These are phyloP conservation scores for Wickerhamiella qilinensis DNA, from an alignment of 805 yeast genomes.

Conservation along the genomic window DNA sequence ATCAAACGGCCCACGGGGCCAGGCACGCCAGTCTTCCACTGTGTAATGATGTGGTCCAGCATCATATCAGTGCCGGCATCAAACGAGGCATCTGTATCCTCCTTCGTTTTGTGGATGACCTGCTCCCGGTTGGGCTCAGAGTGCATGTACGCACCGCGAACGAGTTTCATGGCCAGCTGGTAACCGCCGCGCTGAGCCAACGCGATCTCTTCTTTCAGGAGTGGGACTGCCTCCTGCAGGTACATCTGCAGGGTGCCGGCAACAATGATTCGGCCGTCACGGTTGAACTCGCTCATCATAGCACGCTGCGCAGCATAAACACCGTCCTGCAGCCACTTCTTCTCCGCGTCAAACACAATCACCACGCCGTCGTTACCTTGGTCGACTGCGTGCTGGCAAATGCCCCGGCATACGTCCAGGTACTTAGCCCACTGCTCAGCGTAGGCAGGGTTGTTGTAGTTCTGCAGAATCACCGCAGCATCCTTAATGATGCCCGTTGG, in stretches of 20 bases:
- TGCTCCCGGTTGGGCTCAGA: slow-evolving; percentile 56
- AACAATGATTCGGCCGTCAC: slow-evolving; percentile 39
- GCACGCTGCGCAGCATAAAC: slow-evolving; percentile 81
- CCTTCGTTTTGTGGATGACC: slow-evolving; percentile 61
- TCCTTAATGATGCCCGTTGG: slow-evolving; percentile 77
- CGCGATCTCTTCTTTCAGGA: slow-evolving; percentile 45
- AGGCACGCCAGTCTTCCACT: slow-evolving; percentile 42
- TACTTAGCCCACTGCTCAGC: slow-evolving; percentile 37
- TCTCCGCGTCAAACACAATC: slow-evolving; percentile 73
- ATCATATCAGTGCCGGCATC: slow-evolving; percentile 51
- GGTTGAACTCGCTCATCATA: slow-evolving; percentile 59
- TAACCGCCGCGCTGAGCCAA: slow-evolving; percentile 46
- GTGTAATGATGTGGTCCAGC: slow-evolving; percentile 37
- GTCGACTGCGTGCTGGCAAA: slow-evolving; percentile 37
- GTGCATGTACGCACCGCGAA: slow-evolving; percentile 91
- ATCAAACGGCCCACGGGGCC: slow-evolving; percentile 34
- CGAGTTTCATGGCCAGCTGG: slow-evolving; percentile 73
- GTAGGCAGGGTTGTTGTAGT: slow-evolving; percentile 40
- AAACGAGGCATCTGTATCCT: slow-evolving; percentile 64
- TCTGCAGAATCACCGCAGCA: slow-evolving; percentile 56
- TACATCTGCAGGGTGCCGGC: slow-evolving; percentile 93
- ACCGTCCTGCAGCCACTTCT: slow-evolving; percentile 73
- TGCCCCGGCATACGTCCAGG: slow-evolving; percentile 46
- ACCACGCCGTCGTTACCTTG: slow-evolving; percentile 36
- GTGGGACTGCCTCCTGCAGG: slow-evolving; percentile 49